Evolutionary conservation across 2,329 filamentous ascomycete genomes (phyloP).

Genomic region (Sarocladium kiliense): DNA sequence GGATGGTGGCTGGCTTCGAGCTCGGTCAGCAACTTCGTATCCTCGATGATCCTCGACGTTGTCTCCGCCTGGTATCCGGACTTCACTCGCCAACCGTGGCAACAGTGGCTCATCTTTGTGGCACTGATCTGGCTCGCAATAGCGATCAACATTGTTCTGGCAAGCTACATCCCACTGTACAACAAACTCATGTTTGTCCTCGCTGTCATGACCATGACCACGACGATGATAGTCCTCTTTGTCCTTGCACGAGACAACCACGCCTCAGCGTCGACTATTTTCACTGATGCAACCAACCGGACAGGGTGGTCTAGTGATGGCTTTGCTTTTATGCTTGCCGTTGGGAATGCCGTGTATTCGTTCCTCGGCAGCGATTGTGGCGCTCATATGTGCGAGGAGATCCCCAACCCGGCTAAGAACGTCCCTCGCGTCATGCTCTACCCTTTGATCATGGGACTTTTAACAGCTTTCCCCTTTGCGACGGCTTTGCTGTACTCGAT

Average conservation of each 20-base stretch:
- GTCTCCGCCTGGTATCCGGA: constrained; percentile 30
- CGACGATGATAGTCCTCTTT: constrained; percentile 1
- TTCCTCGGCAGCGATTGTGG: constrained; percentile 18
- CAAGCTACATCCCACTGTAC: constrained; percentile 5
- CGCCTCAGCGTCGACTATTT: neutral
- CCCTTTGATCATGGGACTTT: neutral
- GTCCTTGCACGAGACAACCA: neutral
- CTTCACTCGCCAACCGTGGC: constrained; percentile 54
- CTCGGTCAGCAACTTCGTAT: constrained; percentile 18
- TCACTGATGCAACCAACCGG: neutral
- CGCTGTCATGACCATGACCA: constrained; percentile 7
- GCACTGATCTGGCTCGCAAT: constrained; percentile 54
- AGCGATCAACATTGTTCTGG: constrained; percentile 54
- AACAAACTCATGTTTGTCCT: constrained; percentile 8
- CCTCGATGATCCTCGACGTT: constrained; percentile 18
- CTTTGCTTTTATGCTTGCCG: constrained; percentile 2
- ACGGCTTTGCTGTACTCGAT: neutral
- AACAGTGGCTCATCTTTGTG: constrained; percentile 65
- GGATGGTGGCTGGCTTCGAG: constrained; percentile 18
- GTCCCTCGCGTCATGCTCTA: constrained; percentile 5
- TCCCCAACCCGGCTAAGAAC: constrained; percentile 17
- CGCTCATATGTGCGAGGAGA: constrained; percentile 19
- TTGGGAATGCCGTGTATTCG: constrained; percentile 11
- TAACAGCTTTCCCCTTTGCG: constrained; percentile 4
- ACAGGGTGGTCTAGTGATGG: constrained; percentile 6